Evolutionary conservation across 176 grass and related monocot species (phyloP).

Genomic region (Panicum miliaceum): DNA sequence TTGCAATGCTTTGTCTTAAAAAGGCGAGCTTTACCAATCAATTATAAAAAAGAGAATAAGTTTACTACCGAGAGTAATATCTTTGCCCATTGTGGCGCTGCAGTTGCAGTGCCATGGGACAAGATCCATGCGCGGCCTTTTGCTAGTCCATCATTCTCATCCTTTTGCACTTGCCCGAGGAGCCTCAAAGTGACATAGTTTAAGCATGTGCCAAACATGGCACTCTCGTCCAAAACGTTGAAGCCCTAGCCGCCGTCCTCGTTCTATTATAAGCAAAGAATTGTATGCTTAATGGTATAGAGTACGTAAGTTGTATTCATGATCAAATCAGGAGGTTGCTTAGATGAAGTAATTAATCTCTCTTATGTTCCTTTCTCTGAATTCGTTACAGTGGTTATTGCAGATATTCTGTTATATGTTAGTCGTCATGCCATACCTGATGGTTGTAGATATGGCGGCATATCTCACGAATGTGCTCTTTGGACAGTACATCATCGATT

Average conservation of each 20-base stretch:
- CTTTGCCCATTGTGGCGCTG: background rate
- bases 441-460: slow-evolving; percentile 16
- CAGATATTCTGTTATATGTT: too few species aligned
- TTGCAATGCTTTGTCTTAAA: too few species aligned
- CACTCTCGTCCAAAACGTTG: background rate
- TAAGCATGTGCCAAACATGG: background rate
- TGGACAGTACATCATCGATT: background rate
- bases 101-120: background rate
- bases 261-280: too few species aligned
- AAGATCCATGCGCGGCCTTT: slow-evolving; percentile 3
- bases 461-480: slow-evolving; percentile 10
- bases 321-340: too few species aligned
- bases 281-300: too few species aligned
- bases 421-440: too few species aligned
- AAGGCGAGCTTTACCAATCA: too few species aligned
- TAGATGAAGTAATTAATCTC: too few species aligned
- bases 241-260: slow-evolving; percentile 16
- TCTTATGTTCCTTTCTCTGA: too few species aligned
- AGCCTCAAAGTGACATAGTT: slow-evolving; percentile 11
- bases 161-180: background rate
- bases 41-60: too few species aligned
- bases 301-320: too few species aligned
- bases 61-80: slow-evolving; percentile 21
- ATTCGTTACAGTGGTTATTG: too few species aligned
- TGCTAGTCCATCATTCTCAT: background rate